Percentiles rank a stretch among this genome's conserved stretches.
These are phyloP conservation scores for Sindora glabra DNA, from an alignment of 306 rosid species.

Conservation along the genomic window DNA sequence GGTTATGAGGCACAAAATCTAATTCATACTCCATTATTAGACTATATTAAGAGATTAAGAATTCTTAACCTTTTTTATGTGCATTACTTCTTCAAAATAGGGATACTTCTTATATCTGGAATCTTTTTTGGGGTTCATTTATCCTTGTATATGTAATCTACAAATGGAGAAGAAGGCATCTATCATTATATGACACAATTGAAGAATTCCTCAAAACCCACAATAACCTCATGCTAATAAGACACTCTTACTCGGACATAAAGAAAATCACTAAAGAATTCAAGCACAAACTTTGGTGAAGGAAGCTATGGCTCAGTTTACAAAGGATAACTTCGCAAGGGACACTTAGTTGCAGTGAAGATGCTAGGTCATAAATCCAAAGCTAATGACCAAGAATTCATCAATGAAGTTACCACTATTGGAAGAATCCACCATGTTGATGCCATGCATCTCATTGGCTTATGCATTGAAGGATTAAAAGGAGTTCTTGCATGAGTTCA, in stretches of 20 bases:
- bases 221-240: conserved; percentile 18
- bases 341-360: conserved; percentile 17
- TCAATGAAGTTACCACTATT: conserved; percentile 29
- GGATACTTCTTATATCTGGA: background rate
- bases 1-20: no score
- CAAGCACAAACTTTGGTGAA: conserved; percentile 26
- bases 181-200: conserved; percentile 2
- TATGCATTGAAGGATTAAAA: conserved; percentile 20
- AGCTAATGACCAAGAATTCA: conserved; percentile 23
- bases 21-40: no score
- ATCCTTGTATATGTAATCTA: background rate
- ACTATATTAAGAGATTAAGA: background rate
- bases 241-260: conserved; percentile 20
- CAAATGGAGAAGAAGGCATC: conserved; percentile 18
- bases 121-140: background rate
- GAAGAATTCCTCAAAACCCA: conserved; percentile 22
- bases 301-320: conserved; percentile 31
- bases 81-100: background rate
- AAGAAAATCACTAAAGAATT: conserved; percentile 16
- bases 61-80: background rate
- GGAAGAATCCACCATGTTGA: conserved; percentile 33
- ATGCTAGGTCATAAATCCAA: conserved; percentile 8
- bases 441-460: conserved; percentile 17
- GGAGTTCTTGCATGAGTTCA: conserved; percentile 25
- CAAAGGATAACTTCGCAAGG: conserved; percentile 19